Conservation (phyloP, 257 asterid genomes). For the Solanum pennellii region DNA sequence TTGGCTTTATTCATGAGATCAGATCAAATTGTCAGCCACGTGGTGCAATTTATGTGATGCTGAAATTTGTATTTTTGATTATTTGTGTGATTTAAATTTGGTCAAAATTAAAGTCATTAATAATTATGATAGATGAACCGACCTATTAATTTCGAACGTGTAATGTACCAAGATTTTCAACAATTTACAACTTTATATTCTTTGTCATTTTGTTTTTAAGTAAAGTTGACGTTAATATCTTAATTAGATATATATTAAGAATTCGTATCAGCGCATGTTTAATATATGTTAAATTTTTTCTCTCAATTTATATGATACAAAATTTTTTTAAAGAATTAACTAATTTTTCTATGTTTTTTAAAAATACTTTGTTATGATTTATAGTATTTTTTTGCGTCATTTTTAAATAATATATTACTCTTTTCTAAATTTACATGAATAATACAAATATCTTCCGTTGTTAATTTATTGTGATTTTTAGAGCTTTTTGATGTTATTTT, state of each 20-base stretch:
- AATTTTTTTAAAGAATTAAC: no score
- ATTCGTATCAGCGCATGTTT: accelerated
- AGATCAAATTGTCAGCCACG: conserved; percentile 9
- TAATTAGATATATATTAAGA: background rate
- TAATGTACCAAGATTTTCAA: background rate
- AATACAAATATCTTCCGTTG: no score
- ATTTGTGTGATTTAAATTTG: background rate
- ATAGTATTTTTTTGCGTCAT: no score
- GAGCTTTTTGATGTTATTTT: no score
- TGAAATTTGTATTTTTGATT: background rate
- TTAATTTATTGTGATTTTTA: no score
- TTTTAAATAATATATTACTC: no score
- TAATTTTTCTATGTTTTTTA: no score
- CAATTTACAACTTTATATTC: background rate
- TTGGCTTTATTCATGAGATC: background rate
- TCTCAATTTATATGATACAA: no score
- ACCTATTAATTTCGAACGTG: background rate
- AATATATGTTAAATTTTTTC: no score
- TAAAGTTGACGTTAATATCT: background rate
- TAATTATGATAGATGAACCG: background rate
- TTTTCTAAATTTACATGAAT: no score
- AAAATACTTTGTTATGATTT: no score
- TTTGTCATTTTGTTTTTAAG: background rate
- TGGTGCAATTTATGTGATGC: background rate
- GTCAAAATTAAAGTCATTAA: background rate